Conservation (phyloP, 2,329 filamentous ascomycete species). For the Xylariaceae sp. region DNA sequence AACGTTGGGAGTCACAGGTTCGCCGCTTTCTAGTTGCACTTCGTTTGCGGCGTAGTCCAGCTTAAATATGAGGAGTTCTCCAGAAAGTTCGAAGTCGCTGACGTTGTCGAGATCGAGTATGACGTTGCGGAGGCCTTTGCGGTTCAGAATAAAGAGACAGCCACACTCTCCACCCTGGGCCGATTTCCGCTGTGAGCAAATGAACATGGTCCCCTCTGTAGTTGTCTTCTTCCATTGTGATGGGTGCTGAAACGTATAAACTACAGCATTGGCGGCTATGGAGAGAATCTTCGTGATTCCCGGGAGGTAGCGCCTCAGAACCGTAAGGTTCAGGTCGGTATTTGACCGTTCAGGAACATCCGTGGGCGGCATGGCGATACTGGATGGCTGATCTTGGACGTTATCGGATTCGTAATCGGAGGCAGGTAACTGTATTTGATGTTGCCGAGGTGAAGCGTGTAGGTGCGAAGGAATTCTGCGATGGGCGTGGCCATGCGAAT, state of each 20-base stretch:
- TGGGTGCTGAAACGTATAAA: constrained; percentile 65
- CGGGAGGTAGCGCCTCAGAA: constrained; percentile 76
- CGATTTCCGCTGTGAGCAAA: constrained; percentile 56
- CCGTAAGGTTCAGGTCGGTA: constrained; percentile 79
- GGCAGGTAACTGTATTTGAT: constrained; percentile 26
- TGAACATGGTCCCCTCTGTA: constrained; percentile 82
- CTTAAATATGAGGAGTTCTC: constrained; percentile 48
- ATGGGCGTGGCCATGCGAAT: constrained; percentile 31
- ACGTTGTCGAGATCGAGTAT: constrained; percentile 58
- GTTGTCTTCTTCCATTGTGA: constrained; percentile 77
- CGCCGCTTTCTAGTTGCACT: constrained; percentile 22
- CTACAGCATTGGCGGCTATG: constrained; percentile 77
- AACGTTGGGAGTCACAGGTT: constrained; percentile 20
- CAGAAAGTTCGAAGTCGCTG: constrained; percentile 57
- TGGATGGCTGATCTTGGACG: constrained; percentile 41
- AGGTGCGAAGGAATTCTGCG: constrained; percentile 29
- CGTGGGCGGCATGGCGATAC: constrained; percentile 40
- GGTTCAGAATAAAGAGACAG: constrained; percentile 68
- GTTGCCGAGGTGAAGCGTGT: constrained; percentile 21
- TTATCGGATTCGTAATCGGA: constrained; percentile 65
- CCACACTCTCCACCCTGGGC: constrained; percentile 35
- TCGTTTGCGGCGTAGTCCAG: constrained; percentile 29
- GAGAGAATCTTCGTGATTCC: constrained; percentile 67
- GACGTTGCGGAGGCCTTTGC: constrained; percentile 65
- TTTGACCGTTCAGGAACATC: constrained; percentile 62